Conservation (phyloP, 129 eudicot genomes). For the Arctium minus region DNA sequence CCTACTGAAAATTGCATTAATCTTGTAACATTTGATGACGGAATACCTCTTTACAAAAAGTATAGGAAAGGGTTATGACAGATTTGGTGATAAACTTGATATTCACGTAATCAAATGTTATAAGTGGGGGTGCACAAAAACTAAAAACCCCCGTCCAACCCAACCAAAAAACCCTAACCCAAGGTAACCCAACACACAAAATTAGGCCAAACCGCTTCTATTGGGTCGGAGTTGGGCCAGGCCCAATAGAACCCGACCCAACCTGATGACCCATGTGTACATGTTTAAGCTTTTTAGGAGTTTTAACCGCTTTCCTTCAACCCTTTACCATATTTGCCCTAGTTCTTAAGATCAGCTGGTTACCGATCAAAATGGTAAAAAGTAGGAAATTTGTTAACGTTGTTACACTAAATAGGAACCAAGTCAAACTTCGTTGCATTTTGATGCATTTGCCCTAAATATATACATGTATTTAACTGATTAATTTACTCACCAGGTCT, state of each 20-base stretch:
- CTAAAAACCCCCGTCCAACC: background rate
- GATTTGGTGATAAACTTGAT: background rate
- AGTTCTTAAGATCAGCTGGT: background rate
- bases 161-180: background rate
- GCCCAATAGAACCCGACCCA: background rate
- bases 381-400: background rate
- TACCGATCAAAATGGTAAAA: background rate
- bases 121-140: background rate
- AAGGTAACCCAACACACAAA: background rate
- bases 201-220: background rate
- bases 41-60: background rate
- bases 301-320: background rate
- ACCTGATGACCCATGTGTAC: background rate
- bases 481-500: conserved; percentile 45
- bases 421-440: background rate
- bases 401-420: background rate
- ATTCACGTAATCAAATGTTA: background rate
- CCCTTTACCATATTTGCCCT: background rate
- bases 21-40: background rate
- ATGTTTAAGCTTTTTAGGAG: background rate
- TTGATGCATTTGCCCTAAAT: background rate
- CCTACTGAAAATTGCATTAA: background rate
- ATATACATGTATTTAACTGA: background rate
- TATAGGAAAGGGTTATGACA: background rate
- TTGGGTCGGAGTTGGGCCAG: background rate